Evolutionary conservation across 306 rosid species (phyloP), one percentile per base, ranked within the genome.

Genomic region (Bauhinia variegata): DNA sequence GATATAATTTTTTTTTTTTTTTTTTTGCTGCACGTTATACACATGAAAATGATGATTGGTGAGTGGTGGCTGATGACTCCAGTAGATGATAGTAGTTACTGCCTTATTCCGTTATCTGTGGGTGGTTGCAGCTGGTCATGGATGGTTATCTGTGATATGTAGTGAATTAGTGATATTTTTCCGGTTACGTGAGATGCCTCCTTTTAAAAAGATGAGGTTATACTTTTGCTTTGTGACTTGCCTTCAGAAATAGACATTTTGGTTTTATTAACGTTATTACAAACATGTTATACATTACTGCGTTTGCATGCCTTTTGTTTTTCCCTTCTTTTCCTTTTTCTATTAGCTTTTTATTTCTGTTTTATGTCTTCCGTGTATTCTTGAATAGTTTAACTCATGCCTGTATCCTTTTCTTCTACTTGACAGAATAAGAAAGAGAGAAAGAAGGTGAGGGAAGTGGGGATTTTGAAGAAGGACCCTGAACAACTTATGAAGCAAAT

Each of bases 371-470:
- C 60, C 6, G 39, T 19, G 36, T 36, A 28, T 13, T 47, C 23
- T 32, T 8, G 44, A 17, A n/a, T 49, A 8, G 30, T 60, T 36
- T 32, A 3, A 7, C 39, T 33, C 19, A 34, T 49, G 33, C 50
- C 48, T 32, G 5, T 11, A 11, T 16, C 1, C 12, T 8, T 49
- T 23, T 79, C 16, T 63, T 72, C 54, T 65, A 60, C 2, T 36
- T 64, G 33, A 74, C 87, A 92, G 96, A 92, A 92, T 50, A 92
- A 92, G 77, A 92, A 92, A 75, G 98, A 92, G 78, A 86, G 98
- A 7, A 92, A 92, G 78, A 92, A 92, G 91, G 99, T 95, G 79
- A 86, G 99, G 80, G 97, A 95, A 80, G 99, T 91, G 78, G 99
- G 99, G 68, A 91, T 95, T 70, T 80, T 95, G 91, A 95, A 91